A percentile compares a stretch with the other conserved stretches of the same genome.
Conservation (phyloP, 805 yeast species). For the Isabelozyma heimii region DNA sequence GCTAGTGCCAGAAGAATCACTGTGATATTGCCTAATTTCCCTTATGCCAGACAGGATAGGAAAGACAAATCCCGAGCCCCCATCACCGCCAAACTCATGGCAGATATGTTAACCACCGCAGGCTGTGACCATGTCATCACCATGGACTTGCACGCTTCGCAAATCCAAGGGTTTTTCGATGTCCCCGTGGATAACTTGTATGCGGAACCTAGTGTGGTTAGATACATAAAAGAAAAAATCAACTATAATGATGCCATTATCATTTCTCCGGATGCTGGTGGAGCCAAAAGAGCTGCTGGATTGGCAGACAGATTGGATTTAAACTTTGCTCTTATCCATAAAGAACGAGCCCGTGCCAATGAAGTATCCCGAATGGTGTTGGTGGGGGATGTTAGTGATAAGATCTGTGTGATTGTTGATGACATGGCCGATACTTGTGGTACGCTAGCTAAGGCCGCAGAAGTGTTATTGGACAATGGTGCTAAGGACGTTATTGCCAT, state of each 20-base stretch:
- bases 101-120: slow-evolving; percentile 86
- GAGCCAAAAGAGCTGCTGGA: slow-evolving; percentile 95
- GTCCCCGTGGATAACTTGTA: slow-evolving; percentile 95
- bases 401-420: slow-evolving; percentile 83
- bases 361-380: slow-evolving; percentile 94
- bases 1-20: slow-evolving; percentile 94
- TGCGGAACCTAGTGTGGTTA: slow-evolving; percentile 88
- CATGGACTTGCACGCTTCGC: slow-evolving; percentile 96
- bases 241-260: slow-evolving; percentile 61
- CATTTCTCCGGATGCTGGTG: slow-evolving; percentile 98
- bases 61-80: slow-evolving; percentile 97
- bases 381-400: slow-evolving; percentile 88
- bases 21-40: slow-evolving; percentile 92
- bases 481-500: slow-evolving; percentile 88
- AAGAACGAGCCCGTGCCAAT: slow-evolving; percentile 92
- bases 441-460: slow-evolving; percentile 92
- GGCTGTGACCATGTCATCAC: slow-evolving; percentile 96
- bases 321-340: slow-evolving; percentile 93
- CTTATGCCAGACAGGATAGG: slow-evolving; percentile 96
- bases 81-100: slow-evolving; percentile 90
- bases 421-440: slow-evolving; percentile 99
- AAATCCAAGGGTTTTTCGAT: slow-evolving; percentile 93
- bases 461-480: slow-evolving; percentile 72
- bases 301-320: slow-evolving; percentile 89
- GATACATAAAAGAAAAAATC: slow-evolving; percentile 70